A percentile compares a stretch with the other conserved stretches of the same genome.
phyloP scores from a whole-genome alignment of 257 asterid genomes.

The Jacaranda copaia region DNA sequence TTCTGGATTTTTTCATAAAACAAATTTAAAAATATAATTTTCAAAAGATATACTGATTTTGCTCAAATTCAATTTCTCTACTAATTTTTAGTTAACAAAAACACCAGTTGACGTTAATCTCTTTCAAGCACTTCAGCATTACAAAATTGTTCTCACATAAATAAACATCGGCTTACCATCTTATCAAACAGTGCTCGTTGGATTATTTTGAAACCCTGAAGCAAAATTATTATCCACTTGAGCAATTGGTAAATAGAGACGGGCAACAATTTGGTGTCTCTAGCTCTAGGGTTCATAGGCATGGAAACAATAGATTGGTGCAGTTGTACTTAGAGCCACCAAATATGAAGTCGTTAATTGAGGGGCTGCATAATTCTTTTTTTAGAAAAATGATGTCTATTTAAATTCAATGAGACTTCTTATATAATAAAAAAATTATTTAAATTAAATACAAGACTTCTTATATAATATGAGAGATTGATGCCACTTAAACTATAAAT shows the following conservation, averaged over 20 bases:
- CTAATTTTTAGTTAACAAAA: no score
- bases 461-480: no score
- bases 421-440: no score
- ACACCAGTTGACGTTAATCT: no score
- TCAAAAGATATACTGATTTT: background rate
- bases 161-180: background rate
- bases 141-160: background rate
- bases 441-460: no score
- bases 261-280: background rate
- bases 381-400: no score
- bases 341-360: background rate
- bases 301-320: background rate
- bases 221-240: slow-evolving; percentile 1
- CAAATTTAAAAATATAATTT: no score
- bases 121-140: background rate
- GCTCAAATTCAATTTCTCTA: background rate
- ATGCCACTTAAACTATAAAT: no score
- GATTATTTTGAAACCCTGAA: background rate
- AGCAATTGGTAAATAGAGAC: background rate
- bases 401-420: no score
- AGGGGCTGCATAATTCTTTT: no score
- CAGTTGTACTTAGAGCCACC: background rate
- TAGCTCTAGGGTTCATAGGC: slow-evolving; percentile 14
- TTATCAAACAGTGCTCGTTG: no score
- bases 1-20: no score